Evolutionary conservation across 1,284 basidiomycete genomes (phyloP), one percentile per base, ranked within the genome.

Genomic region (Meripilus lineatus): DNA sequence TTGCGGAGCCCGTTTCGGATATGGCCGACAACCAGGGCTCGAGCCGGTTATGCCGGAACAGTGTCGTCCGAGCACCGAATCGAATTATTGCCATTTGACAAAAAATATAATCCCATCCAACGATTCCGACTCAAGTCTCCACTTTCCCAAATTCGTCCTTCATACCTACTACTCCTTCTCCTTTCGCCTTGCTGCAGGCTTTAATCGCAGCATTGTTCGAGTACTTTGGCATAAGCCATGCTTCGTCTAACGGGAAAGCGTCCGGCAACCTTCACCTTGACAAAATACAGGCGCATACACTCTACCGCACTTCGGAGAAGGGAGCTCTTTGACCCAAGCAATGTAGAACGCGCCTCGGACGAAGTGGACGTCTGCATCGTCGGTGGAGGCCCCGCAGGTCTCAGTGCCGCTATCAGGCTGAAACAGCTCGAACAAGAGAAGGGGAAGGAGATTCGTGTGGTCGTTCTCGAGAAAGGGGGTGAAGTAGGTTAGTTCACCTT

Each of bases 311-410:
- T 43, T 17, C 51, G 58, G 13, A 49, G 53, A 26, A 56, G 74
- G 42, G 69, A 71, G 32, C 54, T 52, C 6, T 77, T 79, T 57
- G 69, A 79, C 50, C 70, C 73, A 4, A 56, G 54, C 24, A 60
- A 57, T 35, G 73, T 92, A 22, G 88, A 94, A 53, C 78, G 93
- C 10, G 79, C 80, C 20, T 77, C 83, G 44, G 93, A 95, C 58
- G 84, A 94, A 51, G 93, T 93, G 39, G 95, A 99, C 57, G 93
- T 98, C 26, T 93, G 93, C 64, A 97, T 99, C 57, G 93, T 98
- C 50, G 95, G 95, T 20, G 94, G 80, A 13, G 96, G 95, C 1
- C 95, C 95, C 2, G 93, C 95, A 0, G 95, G 96, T 25, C 77
- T 99, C 47, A 88, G 85, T 56, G 94, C 95, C n/a, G 96, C 95